Evolutionary conservation across 1,284 basidiomycete genomes (phyloP).

Genomic region (Salmacisia buchloeana): DNA sequence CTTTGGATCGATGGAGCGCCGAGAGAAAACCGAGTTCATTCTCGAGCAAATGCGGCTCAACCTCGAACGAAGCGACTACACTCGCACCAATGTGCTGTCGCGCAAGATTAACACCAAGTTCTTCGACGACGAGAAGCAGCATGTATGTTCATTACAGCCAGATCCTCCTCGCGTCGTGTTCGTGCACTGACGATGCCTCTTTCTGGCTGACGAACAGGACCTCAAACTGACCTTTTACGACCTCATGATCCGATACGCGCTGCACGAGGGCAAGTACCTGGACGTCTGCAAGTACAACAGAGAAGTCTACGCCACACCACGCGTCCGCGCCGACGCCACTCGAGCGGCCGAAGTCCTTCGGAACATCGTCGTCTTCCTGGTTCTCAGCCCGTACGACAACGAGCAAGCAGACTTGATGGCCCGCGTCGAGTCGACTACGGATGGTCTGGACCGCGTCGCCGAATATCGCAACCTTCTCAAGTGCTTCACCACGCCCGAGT

Average conservation of each 20-base stretch:
- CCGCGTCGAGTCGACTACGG: conserved; percentile 66
- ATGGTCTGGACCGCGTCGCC: conserved; percentile 69
- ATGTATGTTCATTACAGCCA: conserved; percentile 58
- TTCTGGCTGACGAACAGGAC: conserved; percentile 63
- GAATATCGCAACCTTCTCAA: conserved; percentile 91
- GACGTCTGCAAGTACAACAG: conserved; percentile 93
- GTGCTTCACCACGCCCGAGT: conserved; percentile 88
- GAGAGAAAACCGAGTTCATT: conserved; percentile 98
- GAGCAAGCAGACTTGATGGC: conserved; percentile 96
- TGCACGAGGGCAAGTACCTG: conserved; percentile 77
- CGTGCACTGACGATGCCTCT: no score
- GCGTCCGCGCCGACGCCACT: conserved; percentile 65
- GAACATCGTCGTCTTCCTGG: conserved; percentile 88
- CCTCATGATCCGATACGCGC: conserved; percentile 87
- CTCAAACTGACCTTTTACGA: conserved; percentile 94
- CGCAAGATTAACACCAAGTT: conserved; percentile 93
- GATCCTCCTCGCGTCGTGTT: not conserved
- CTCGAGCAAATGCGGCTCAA: conserved; percentile 95
- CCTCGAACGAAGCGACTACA: conserved; percentile 72
- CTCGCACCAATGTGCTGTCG: conserved; percentile 81
- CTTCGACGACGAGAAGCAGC: conserved; percentile 78
- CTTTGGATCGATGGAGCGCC: conserved; percentile 93
- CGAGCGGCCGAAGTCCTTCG: conserved; percentile 41
- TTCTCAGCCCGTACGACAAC: conserved; percentile 88
- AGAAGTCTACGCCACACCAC: conserved; percentile 91